Conservation (phyloP, 768 basidiomycete species). For the Chalciporus sphaerocephalus region DNA sequence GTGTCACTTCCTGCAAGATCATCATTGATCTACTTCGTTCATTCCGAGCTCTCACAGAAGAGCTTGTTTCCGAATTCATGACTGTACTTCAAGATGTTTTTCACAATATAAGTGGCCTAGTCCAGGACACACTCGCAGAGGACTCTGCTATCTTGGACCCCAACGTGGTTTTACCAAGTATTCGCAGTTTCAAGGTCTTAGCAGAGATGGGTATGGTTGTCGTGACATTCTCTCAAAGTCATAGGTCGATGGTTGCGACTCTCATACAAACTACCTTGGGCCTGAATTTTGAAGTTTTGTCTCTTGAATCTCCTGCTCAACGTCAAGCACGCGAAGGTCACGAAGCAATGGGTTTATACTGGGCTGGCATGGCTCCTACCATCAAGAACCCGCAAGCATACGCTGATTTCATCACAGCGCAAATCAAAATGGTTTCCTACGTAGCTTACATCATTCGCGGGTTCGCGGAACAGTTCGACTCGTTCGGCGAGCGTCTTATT, state of each 20-base stretch:
- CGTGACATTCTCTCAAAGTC: constrained; percentile 84
- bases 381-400: constrained; percentile 74
- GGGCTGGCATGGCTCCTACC: constrained; percentile 75
- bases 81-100: constrained; percentile 76
- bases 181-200: constrained; percentile 88
- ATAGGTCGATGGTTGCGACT: constrained; percentile 59
- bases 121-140: constrained; percentile 70
- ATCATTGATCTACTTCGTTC: constrained; percentile 84
- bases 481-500: constrained; percentile 78
- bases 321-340: constrained; percentile 68
- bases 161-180: constrained; percentile 60
- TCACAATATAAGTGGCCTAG: constrained; percentile 65
- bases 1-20: constrained; percentile 82
- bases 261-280: constrained; percentile 67
- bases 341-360: constrained; percentile 77
- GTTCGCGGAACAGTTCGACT: constrained; percentile 56
- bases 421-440: constrained; percentile 95
- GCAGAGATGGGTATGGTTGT: constrained; percentile 92
- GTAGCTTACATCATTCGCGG: constrained; percentile 85
- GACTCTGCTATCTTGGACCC: constrained; percentile 52
- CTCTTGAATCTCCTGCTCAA: constrained; percentile 78
- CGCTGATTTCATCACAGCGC: constrained; percentile 78
- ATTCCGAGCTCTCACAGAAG: constrained; percentile 68
- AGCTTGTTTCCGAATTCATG: constrained; percentile 74
- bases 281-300: constrained; percentile 76